Base-by-base conservation (phyloP, 345 rosid genomes). In the Salix exigua region DNA sequence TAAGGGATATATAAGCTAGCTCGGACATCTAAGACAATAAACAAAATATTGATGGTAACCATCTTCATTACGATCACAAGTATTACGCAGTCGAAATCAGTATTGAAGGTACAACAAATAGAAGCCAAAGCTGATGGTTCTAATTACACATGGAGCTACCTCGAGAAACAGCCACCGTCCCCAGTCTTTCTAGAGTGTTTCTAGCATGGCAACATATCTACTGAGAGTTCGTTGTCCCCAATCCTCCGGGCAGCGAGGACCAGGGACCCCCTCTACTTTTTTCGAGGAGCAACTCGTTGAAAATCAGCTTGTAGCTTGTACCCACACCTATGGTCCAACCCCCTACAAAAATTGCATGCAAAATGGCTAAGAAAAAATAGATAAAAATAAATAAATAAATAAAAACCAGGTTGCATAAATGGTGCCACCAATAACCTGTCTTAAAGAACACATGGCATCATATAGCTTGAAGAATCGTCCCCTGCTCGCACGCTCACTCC, bases 361-460 rank as follows among this genome's bases (percentile, higher is more conserved):
- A 58, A 58, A n/a, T 23, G 63, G 63, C 28, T 4, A 23, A 58
- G 4, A 46, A 13, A 44, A 13, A 46, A 13, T 12, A 46, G 44
- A 40, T 40, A 11, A 10, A 40, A 0, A 33, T 5, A 33, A 33
- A 5, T 5, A 30, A 30, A 2, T 30, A 12, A 40, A 40, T 2
- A 31, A 35, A 16, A 55, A 30, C 31, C 14, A 55, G 26, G 66
- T 8, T 19, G 31, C 75, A n/a, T 38, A 7, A 13, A 17, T 37
- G 2, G 16, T 25, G 75, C 53, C 75, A 25, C 0, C n/a, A 5
- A 5, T 7, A 14, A 8, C n/a, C 5, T 60, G 13, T 42, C 66
- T 5, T 1, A 9, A 6, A 17, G 28, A 18, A 73, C 76, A 73
- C 69, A 68, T 73, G 76, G 76, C 76, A 26, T 11, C 40, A 28